Evolutionary conservation across 177 flowering plant species (phyloP).

Genomic region (Tripterygium wilfordii): DNA sequence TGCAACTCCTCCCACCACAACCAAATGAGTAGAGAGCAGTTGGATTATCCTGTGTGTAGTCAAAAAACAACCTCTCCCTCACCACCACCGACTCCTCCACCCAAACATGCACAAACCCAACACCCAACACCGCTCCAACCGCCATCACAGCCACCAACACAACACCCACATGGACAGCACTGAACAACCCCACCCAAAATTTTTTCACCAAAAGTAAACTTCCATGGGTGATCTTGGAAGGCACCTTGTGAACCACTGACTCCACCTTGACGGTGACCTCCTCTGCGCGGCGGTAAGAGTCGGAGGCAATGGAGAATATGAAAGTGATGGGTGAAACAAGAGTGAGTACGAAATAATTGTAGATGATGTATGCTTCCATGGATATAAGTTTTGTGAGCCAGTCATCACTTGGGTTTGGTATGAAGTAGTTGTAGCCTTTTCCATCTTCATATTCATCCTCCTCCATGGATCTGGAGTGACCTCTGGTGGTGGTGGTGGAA

Average conservation of each 20-base stretch:
- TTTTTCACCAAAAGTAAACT: slow-evolving; percentile 22
- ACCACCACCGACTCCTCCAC: slow-evolving; percentile 59
- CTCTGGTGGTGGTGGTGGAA: neutral
- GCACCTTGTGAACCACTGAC: slow-evolving; percentile 13
- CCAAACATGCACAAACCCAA: slow-evolving; percentile 48
- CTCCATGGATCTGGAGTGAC: neutral
- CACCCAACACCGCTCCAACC: slow-evolving; percentile 40
- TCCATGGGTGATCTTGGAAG: slow-evolving; percentile 20
- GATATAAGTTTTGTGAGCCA: slow-evolving; percentile 24
- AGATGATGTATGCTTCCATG: slow-evolving; percentile 29
- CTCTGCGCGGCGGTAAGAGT: slow-evolving; percentile 29
- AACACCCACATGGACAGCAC: slow-evolving; percentile 39
- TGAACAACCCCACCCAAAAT: slow-evolving; percentile 38
- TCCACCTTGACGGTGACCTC: slow-evolving; percentile 13
- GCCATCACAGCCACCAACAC: slow-evolving; percentile 31
- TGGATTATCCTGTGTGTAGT: slow-evolving; percentile 55
- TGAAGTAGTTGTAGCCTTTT: slow-evolving; percentile 8
- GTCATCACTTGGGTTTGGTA: slow-evolving; percentile 25
- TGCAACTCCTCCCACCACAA: slow-evolving; percentile 1
- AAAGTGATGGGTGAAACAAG: slow-evolving; percentile 18
- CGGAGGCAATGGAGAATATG: slow-evolving; percentile 23
- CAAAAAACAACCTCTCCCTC: slow-evolving; percentile 45
- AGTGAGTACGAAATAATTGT: slow-evolving; percentile 15
- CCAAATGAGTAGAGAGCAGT: slow-evolving; percentile 32
- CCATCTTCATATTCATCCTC: slow-evolving; percentile 1